Percentiles rank a stretch among this genome's conserved stretches.
phyloP scores from a whole-genome alignment of 2,329 filamentous ascomycete species.

The Nemania bipapillata region DNA sequence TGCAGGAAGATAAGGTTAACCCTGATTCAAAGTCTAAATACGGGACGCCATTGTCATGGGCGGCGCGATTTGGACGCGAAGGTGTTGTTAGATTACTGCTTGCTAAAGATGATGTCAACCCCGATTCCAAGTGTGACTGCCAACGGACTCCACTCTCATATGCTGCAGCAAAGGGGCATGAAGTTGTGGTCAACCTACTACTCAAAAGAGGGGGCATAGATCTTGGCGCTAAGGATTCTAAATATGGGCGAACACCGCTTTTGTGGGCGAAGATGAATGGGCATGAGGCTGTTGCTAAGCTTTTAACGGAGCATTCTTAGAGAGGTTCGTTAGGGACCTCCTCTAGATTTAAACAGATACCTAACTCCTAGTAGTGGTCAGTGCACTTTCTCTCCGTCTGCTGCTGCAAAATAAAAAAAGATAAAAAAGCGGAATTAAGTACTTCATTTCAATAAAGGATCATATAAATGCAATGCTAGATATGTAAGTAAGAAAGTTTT shows the following conservation, averaged over 20 bases:
- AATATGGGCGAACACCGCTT: conserved; percentile 1
- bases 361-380: no score
- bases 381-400: no score
- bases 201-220: background rate
- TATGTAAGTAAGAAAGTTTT: no score
- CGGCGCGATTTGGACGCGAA: conserved; percentile 10
- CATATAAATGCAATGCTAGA: no score
- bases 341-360: no score
- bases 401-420: no score
- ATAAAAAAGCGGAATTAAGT: no score
- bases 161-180: background rate
- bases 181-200: background rate
- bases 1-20: background rate
- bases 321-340: no score
- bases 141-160: background rate
- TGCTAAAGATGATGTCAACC: background rate
- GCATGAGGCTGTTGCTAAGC: background rate
- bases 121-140: background rate
- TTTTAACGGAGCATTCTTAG: no score
- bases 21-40: background rate
- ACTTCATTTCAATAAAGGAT: no score
- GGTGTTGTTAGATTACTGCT: conserved; percentile 13
- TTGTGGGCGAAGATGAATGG: background rate
- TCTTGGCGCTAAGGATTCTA: conserved; percentile 1
- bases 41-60: conserved; percentile 14